Evolutionary conservation across 192 early-diverging fungal species (phyloP), one percentile per base, ranked within the genome.

Genomic region (Podila minutissima): DNA sequence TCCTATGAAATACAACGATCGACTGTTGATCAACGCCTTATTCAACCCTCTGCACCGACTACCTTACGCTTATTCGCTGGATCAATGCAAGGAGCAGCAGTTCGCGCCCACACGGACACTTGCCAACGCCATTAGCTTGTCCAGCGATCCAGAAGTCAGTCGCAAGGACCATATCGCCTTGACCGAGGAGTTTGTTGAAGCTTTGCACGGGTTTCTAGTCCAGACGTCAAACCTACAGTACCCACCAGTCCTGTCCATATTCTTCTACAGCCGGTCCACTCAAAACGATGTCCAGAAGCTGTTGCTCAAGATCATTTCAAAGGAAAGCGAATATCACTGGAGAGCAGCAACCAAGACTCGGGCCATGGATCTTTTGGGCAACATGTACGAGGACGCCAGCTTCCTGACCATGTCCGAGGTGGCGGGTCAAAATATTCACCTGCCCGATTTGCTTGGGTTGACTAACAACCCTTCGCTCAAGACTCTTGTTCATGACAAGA

Each of bases 331-430:
- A 2, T 37, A 26, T 4, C 41, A 20, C 0, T 79, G 75, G 75
- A 33, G 20, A 5, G 11, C 41, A 1, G 28, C 60, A 17, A 69
- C 58, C 2, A 81, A 66, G 48, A 51, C 33, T 22, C 66, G 71
- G 2, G 70, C 77, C 1, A 63, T 73, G 62, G 66, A 68, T 22
- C 15, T 81, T 7, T 48, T 81, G 10, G 49, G 46, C 13, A 81
- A 81, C 38, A 49, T 81, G 66, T 81, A 69, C 15, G 70, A 81
- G 53, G 77, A 69, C 50, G 50, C 77, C 7, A 55, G 58, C 32
- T 81, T 81, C 31, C 29, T 81, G 31, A 68, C 69, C 13, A 59
- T 79, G 11, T 57, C 70, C 1, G 65, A 61, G 13, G 35, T 46
- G 0, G 51, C 58, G n/a, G 22, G 58, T 3, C 9, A 22, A 7